A percentile compares a stretch with the other conserved stretches of the same genome.
Evolutionary conservation across 345 rosid species (phyloP).

Genomic region (Pseudoturritis turrita): DNA sequence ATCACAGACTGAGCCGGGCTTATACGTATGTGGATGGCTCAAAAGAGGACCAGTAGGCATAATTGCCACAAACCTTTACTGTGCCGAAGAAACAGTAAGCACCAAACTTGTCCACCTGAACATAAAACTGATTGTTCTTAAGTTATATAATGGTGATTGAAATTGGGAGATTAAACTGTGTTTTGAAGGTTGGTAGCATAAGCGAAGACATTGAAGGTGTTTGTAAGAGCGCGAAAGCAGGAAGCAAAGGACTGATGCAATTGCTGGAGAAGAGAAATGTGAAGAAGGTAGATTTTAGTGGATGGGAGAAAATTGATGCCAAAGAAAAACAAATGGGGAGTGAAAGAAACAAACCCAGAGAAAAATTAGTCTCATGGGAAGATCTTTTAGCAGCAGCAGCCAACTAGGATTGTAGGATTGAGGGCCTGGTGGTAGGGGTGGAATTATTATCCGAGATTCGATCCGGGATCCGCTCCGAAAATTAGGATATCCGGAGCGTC

Average conservation of each 20-base stretch:
- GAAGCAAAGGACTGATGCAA: constrained; percentile 63
- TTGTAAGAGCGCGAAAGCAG: constrained; percentile 40
- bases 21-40: constrained; percentile 94
- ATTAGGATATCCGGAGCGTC: no score
- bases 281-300: constrained; percentile 45
- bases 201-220: constrained; percentile 62
- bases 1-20: constrained; percentile 48
- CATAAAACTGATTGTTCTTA: background rate
- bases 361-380: constrained; percentile 57
- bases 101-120: background rate
- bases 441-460: no score
- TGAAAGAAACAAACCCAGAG: constrained; percentile 58
- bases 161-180: background rate
- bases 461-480: no score
- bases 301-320: constrained; percentile 75
- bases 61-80: constrained; percentile 79
- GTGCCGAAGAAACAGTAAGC: constrained; percentile 92
- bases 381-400: constrained; percentile 47
- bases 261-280: constrained; percentile 46
- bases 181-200: constrained; percentile 64
- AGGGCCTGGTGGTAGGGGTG: background rate
- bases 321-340: constrained; percentile 68
- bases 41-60: constrained; percentile 95
- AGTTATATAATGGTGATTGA: background rate
- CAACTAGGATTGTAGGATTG: background rate